These are phyloP conservation scores for Salvia hispanica DNA, from an alignment of 257 asterid genomes.

Conservation along the genomic window DNA sequence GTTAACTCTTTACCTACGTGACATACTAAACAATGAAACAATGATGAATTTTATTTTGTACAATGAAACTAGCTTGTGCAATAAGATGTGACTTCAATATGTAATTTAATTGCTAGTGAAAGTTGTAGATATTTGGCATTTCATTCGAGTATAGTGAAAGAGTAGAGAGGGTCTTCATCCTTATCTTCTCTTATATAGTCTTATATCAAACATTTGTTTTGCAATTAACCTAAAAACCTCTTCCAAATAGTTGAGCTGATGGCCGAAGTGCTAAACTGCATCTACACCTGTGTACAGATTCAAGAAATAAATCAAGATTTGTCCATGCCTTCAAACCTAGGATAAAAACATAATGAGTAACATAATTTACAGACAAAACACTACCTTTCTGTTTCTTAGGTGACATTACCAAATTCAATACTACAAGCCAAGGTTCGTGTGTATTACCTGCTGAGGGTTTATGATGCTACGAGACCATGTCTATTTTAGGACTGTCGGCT, in stretches of 20 bases:
- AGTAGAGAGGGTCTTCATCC: not conserved
- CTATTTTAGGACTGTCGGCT: slow-evolving; percentile 30
- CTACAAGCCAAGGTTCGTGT: not conserved
- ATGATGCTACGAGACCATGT: slow-evolving; percentile 27
- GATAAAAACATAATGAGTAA: not conserved
- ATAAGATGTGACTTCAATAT: too few species aligned
- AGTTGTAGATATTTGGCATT: too few species aligned
- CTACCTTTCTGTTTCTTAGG: not conserved
- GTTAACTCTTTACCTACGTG: too few species aligned
- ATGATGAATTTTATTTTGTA: too few species aligned
- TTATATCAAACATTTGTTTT: too few species aligned
- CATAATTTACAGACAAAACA: not conserved
- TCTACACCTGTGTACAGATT: not conserved
- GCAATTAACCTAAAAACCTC: not conserved
- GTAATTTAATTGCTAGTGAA: too few species aligned
- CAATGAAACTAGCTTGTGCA: too few species aligned
- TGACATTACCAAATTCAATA: not conserved
- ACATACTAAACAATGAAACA: too few species aligned
- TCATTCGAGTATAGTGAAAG: too few species aligned
- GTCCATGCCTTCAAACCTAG: not conserved
- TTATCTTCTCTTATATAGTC: not conserved
- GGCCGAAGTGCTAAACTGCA: not conserved
- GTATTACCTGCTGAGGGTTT: slow-evolving; percentile 39
- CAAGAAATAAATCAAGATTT: not conserved
- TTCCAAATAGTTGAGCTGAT: not conserved